Percentiles rank a stretch among this genome's conserved stretches.
phyloP scores from a whole-genome alignment of 306 rosid genomes.

The Cucumis melo region DNA sequence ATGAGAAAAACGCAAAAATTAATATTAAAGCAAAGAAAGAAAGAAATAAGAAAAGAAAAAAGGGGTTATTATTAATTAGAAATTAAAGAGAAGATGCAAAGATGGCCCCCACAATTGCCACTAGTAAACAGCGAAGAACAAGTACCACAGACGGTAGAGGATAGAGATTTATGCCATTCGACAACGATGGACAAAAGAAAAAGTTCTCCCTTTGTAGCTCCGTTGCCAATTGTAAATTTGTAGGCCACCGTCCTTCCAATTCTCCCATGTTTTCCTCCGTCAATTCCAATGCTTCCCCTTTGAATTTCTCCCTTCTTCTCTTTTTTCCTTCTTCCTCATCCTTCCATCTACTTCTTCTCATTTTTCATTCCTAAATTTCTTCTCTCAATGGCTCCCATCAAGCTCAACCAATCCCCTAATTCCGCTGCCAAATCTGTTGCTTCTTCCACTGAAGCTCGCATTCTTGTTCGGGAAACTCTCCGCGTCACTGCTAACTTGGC shows the following conservation, averaged over 20 bases:
- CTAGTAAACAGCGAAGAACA: not conserved
- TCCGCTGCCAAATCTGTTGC: slow-evolving; percentile 23
- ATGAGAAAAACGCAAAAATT: too few relatives aligned
- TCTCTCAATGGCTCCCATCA: slow-evolving; percentile 36
- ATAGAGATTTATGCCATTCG: not conserved
- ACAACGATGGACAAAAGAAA: not conserved
- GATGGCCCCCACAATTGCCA: not conserved
- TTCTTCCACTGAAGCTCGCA: slow-evolving; percentile 38
- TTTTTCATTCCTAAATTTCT: not conserved
- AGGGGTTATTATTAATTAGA: too few relatives aligned
- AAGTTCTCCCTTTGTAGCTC: slow-evolving; percentile 3
- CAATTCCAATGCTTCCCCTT: slow-evolving; percentile 2
- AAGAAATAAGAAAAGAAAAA: too few relatives aligned
- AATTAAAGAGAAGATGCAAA: too few relatives aligned
- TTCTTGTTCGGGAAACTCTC: slow-evolving; percentile 69
- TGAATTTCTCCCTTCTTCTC: not conserved
- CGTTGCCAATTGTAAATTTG: not conserved
- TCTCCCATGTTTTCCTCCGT: not conserved
- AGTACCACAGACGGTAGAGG: not conserved
- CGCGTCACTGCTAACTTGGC: slow-evolving; percentile 72
- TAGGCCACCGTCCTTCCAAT: not conserved
- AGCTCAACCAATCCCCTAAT: slow-evolving; percentile 32
- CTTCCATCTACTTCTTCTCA: not conserved
- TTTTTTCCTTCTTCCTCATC: not conserved
- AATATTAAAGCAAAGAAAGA: too few relatives aligned